Evolutionary conservation across 495 filamentous ascomycete genomes (phyloP).

Genomic region (Penicillium cinerascens): DNA sequence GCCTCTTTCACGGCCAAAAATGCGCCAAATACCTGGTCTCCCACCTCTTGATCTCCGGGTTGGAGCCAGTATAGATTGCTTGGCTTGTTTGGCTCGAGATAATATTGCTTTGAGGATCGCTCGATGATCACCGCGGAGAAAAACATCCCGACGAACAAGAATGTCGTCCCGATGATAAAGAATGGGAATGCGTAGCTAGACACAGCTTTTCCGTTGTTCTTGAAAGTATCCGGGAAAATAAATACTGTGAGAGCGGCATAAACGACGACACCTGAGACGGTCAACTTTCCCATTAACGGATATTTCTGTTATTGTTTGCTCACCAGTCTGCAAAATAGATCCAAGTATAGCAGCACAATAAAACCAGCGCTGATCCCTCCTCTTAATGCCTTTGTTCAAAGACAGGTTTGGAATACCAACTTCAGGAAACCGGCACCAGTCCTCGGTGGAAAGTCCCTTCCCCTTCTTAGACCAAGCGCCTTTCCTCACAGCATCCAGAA

Average conservation of each 20-base stretch:
- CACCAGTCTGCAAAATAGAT: slow-evolving; percentile 30
- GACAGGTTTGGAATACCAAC: slow-evolving; percentile 45
- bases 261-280: slow-evolving; percentile 24
- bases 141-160: slow-evolving; percentile 41
- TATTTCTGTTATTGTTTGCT: neutral
- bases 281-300: neutral
- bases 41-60: slow-evolving; percentile 37
- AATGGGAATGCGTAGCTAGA: slow-evolving; percentile 39
- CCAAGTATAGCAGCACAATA: slow-evolving; percentile 32
- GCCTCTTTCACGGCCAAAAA: slow-evolving; percentile 34
- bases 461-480: slow-evolving; percentile 21
- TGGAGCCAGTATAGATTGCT: slow-evolving; percentile 45
- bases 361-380: slow-evolving; percentile 31
- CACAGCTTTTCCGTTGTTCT: slow-evolving; percentile 27
- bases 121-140: slow-evolving; percentile 40
- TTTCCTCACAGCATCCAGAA: slow-evolving; percentile 25
- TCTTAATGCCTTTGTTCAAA: slow-evolving; percentile 44
- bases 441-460: neutral
- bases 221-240: slow-evolving; percentile 25
- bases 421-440: slow-evolving; percentile 18
- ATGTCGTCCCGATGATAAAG: slow-evolving; percentile 31
- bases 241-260: slow-evolving; percentile 37
- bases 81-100: slow-evolving; percentile 22
- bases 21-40: slow-evolving; percentile 39
- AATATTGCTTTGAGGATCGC: slow-evolving; percentile 31